A percentile compares a stretch with the other conserved stretches of the same genome.
Evolutionary conservation across 225 moss, liverwort and hornwort genomes (phyloP).

Genomic region (Sphagnum contortum): DNA sequence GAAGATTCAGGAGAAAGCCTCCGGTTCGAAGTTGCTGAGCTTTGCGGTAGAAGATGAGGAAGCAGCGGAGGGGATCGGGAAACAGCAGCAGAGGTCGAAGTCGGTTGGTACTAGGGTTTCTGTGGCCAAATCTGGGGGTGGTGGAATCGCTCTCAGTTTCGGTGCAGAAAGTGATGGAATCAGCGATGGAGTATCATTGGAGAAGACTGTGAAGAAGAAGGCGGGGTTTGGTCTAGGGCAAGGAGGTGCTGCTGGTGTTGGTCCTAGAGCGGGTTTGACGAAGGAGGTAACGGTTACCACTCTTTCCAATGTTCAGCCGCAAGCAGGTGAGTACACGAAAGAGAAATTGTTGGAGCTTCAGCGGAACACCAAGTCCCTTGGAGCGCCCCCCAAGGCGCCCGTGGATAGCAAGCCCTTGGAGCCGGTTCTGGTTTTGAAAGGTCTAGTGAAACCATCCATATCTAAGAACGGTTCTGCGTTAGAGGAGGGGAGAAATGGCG

Average conservation of each 20-base stretch:
- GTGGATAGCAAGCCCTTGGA: conserved; percentile 53
- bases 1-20: conserved; percentile 27
- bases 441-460: conserved; percentile 66
- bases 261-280: conserved; percentile 59
- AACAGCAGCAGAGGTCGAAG: conserved; percentile 20
- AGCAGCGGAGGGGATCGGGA: conserved; percentile 23
- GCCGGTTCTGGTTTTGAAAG: conserved; percentile 86
- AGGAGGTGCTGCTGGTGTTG: conserved; percentile 29
- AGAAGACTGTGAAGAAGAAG: conserved; percentile 38
- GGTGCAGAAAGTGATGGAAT: conserved; percentile 34
- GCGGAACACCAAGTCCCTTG: conserved; percentile 72
- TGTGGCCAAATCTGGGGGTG: conserved; percentile 26
- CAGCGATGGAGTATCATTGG: conserved; percentile 16
- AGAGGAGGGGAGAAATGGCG: too few species aligned
- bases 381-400: conserved; percentile 49
- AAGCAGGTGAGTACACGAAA: conserved; percentile 87
- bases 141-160: conserved; percentile 43
- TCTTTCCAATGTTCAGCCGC: conserved; percentile 75
- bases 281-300: conserved; percentile 39
- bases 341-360: conserved; percentile 91
- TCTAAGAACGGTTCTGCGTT: neutral
- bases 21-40: conserved; percentile 63
- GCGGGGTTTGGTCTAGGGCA: conserved; percentile 53
- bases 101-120: conserved; percentile 36
- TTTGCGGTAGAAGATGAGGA: conserved; percentile 88